Percentiles rank a stretch among this genome's conserved stretches.
Evolutionary conservation across 2,329 filamentous ascomycete genomes (phyloP).

Genomic region (Talaromyces verruculosus): DNA sequence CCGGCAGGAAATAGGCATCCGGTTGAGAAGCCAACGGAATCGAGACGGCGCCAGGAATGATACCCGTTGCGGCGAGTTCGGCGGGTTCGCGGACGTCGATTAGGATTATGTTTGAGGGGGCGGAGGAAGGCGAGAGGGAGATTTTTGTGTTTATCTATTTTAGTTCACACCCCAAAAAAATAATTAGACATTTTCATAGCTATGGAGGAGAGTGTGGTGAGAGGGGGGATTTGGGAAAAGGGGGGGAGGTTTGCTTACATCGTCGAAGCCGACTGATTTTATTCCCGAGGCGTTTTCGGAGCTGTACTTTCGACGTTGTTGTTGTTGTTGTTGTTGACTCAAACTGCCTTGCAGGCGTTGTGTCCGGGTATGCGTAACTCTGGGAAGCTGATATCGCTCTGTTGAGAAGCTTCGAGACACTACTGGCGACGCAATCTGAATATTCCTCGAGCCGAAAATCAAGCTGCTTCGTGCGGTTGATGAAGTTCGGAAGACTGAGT

Average conservation of each 20-base stretch:
- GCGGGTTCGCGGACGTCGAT: conserved; percentile 51
- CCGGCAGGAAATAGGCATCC: conserved; percentile 73
- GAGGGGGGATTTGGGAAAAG: background rate
- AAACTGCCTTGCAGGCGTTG: background rate
- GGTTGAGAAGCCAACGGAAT: conserved; percentile 75
- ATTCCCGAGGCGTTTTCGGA: conserved; percentile 21
- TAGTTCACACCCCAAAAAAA: no score
- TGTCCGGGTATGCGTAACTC: background rate
- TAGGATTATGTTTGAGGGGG: conserved; percentile 36
- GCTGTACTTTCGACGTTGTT: conserved; percentile 11
- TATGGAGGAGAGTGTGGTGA: background rate
- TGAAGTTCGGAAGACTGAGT: conserved; percentile 1
- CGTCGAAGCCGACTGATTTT: conserved; percentile 38
- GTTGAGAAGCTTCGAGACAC: background rate
- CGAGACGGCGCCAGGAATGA: conserved; percentile 78
- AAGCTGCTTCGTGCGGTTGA: conserved; percentile 10
- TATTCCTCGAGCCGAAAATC: background rate
- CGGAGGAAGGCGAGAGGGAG: conserved; percentile 32
- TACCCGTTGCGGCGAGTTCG: conserved; percentile 46
- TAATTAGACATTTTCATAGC: background rate
- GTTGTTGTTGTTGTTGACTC: conserved; percentile 1
- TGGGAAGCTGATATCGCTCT: background rate
- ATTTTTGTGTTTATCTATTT: conserved; percentile 34
- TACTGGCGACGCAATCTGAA: background rate
- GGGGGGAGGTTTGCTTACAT: conserved; percentile 29